Base-by-base conservation (phyloP, 257 asterid species). In the Gentiana dahurica region DNA sequence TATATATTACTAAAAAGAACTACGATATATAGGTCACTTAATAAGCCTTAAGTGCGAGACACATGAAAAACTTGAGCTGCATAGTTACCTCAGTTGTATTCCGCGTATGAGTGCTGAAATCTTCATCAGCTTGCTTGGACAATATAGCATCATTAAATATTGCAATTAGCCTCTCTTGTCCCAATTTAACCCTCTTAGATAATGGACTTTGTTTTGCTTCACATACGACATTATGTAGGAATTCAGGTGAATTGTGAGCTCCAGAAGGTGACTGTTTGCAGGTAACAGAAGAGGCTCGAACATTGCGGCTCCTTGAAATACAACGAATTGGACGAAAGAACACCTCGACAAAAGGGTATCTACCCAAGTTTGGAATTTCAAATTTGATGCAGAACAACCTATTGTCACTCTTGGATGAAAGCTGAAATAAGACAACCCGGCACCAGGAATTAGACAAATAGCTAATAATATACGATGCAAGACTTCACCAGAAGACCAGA, bases 201-300 rank as follows among this genome's bases (percentile, higher is more conserved):
- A 85, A 77, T 4, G 93, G 88, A 57, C 87, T 86, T 49, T 79
- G 95, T 74, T 82, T 84, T 69, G 93, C 95, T 71, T 86, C 95
- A 53, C 75, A 88, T 51, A 89, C 81, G 67, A 78, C 77, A 73
- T 72, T 78, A 5, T 83, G 81, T 5, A 79, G 61, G 65, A 68
- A 79, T 39, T 72, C 95, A 44, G 69, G 61, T 39, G 85, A 74
- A 57, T 81, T 86, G 77, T 80, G 81, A 37, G 54, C 62, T 56
- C 67, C 71, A 69, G 87, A 73, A 36, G 79, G 65, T 53, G 73
- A 70, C 75, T 77, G 81, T 54, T 71, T 78, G 70, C 67, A 67
- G 10, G 82, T 57, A n/a, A 77, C 49, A 57, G 80, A 57, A 64
- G 84, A 60, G 4, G 82, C n/a, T 65, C 79, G 64, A 4, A 77